A percentile compares a stretch with the other conserved stretches of the same genome.
phyloP scores from a whole-genome alignment of 1,284 basidiomycete species.

The Pisolithus thermaeus region DNA sequence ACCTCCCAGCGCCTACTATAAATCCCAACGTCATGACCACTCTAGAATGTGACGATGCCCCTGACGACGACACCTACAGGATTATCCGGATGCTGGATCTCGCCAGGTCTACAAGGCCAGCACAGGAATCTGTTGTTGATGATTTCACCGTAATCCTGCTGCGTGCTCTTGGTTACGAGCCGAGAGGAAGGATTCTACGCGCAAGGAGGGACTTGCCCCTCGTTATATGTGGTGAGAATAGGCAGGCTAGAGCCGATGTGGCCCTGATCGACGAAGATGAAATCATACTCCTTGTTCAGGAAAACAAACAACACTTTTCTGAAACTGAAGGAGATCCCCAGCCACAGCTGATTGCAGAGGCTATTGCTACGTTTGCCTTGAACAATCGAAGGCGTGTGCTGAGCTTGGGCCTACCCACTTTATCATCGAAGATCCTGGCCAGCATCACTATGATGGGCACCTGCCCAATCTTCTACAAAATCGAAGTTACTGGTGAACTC shows the following conservation, averaged over 20 bases:
- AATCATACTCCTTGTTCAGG: constrained; percentile 27
- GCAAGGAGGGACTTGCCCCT: constrained; percentile 21
- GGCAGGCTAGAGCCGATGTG: constrained; percentile 23
- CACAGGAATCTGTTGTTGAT: constrained; percentile 26
- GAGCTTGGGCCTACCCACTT: constrained; percentile 3
- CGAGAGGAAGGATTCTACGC: constrained; percentile 10
- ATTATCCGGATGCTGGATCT: constrained; percentile 20
- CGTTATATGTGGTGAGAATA: constrained; percentile 20
- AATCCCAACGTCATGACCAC: not conserved
- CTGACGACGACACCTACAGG: constrained; percentile 10
- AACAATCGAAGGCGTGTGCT: constrained; percentile 19
- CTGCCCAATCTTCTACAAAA: constrained; percentile 27
- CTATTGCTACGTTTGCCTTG: constrained; percentile 28
- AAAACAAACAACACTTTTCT: constrained; percentile 21
- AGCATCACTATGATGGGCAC: constrained; percentile 29
- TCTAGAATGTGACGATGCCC: too few relatives aligned
- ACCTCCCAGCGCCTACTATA: not conserved
- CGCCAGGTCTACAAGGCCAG: constrained; percentile 15
- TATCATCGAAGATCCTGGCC: constrained; percentile 19
- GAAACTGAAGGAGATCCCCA: constrained; percentile 14
- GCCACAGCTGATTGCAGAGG: constrained; percentile 29
- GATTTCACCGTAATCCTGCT: constrained; percentile 29
- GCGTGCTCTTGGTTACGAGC: constrained; percentile 17
- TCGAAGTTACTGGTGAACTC: constrained; percentile 20
- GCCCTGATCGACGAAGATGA: constrained; percentile 20